Evolutionary conservation across 306 rosid species (phyloP).

Genomic region (Delonix regia): DNA sequence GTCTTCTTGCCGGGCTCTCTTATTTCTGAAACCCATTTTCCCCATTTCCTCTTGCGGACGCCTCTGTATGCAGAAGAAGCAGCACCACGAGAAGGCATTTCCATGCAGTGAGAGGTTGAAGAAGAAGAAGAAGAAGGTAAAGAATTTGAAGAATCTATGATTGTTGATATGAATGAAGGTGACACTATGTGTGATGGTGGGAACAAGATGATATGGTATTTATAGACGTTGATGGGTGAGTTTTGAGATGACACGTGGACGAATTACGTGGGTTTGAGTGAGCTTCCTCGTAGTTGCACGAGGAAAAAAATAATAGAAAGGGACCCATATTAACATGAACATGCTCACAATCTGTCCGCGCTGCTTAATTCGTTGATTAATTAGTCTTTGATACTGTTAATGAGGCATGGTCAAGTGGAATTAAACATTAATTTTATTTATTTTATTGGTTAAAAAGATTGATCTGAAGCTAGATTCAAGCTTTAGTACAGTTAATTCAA

Average conservation of each 20-base stretch:
- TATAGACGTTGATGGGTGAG: slow-evolving; percentile 50
- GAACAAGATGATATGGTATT: slow-evolving; percentile 39
- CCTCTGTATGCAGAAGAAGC: slow-evolving; percentile 76
- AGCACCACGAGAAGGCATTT: slow-evolving; percentile 48
- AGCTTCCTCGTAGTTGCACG: slow-evolving; percentile 64
- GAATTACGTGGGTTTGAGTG: slow-evolving; percentile 2
- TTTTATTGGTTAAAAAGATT: not conserved
- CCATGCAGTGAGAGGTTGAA: slow-evolving; percentile 18
- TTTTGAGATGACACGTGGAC: slow-evolving; percentile 35
- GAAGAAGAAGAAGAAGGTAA: not conserved
- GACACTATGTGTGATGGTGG: slow-evolving; percentile 17
- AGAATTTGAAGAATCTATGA: not conserved
- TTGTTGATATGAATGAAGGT: not conserved
- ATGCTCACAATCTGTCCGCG: not conserved
- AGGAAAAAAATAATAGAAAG: not conserved
- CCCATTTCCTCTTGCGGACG: slow-evolving; percentile 96
- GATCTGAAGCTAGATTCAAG: too few relatives aligned
- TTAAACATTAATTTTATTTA: not conserved
- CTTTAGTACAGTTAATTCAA: too few relatives aligned
- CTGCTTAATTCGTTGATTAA: not conserved
- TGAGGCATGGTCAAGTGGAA: not conserved
- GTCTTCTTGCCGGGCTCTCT: slow-evolving; percentile 87
- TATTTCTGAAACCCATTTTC: slow-evolving; percentile 95
- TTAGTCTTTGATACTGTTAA: not conserved
- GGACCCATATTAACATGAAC: not conserved